Conservation (phyloP, 371 early-diverging fungal genomes). For the Chytridiales sp. region DNA sequence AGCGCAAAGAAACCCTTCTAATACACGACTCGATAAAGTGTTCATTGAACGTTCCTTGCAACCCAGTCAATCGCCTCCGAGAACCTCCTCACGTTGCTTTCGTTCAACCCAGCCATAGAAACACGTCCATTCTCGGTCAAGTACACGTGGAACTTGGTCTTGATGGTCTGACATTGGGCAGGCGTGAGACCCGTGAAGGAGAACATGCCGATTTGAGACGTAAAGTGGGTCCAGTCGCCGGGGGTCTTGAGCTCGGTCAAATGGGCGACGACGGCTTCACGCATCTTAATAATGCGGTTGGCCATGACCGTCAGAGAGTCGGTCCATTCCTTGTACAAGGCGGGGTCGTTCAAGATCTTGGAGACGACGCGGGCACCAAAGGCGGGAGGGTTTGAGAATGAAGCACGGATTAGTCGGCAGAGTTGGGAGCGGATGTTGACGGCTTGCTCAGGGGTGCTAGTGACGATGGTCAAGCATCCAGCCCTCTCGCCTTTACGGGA, state of each 20-base stretch:
- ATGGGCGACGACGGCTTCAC: conserved; percentile 64
- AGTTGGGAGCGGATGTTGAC: conserved; percentile 73
- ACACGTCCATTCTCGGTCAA: conserved; percentile 93
- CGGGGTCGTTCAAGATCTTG: conserved; percentile 76
- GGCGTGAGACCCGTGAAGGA: conserved; percentile 83
- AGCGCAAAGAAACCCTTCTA: too few species aligned
- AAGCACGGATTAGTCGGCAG: conserved; percentile 78
- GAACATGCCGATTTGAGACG: conserved; percentile 97
- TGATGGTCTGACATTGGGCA: conserved; percentile 65
- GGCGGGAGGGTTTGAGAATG: conserved; percentile 86
- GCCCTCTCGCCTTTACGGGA: conserved; percentile 72
- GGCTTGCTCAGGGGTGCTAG: conserved; percentile 51
- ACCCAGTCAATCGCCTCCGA: conserved; percentile 58
- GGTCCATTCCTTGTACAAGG: conserved; percentile 79
- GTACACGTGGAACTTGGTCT: conserved; percentile 86
- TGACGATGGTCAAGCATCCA: conserved; percentile 82
- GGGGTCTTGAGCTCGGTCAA: conserved; percentile 75
- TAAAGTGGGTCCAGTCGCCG: conserved; percentile 92
- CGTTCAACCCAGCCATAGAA: conserved; percentile 90
- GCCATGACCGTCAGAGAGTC: conserved; percentile 73
- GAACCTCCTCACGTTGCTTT: conserved; percentile 81
- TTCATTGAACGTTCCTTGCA: conserved; percentile 37
- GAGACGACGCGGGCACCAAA: conserved; percentile 88
- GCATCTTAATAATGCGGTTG: conserved; percentile 84
- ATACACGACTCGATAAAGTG: too few species aligned